Evolutionary conservation across 345 rosid genomes (phyloP), one percentile per base, ranked within the genome.

Genomic region (Salix dunnii): DNA sequence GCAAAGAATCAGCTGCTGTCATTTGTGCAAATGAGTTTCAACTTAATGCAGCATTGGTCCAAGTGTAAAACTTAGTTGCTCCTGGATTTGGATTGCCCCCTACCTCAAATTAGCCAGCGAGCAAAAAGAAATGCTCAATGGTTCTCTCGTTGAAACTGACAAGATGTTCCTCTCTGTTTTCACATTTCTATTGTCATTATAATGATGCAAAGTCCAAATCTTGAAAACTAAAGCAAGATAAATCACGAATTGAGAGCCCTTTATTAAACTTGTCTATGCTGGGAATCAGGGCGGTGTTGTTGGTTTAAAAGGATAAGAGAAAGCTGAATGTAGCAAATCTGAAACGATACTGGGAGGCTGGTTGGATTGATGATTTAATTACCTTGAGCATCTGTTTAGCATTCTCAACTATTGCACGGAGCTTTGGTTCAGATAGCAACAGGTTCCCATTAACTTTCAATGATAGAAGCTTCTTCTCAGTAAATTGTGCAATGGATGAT

Each of bases 381-480:
- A 92, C 97, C 99, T 91, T 93, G 40, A 90, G 88, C n/a, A 83
- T 78, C 38, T 79, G 88, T 73, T 89, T 89, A 9, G 99, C 99
- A 76, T 93, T 93, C 64, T 88, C 97, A 12, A 85, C 86, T 38
- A 95, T 70, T 30, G 99, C 99, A 73, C 96, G 92, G 33, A 95
- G 89, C 90, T 95, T 95, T 69, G 86, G 92, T 78, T 93, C 97
- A 7, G 96, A 95, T 28, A 95, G 86, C 84, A 95, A 46, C 0
- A 86, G 87, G 63, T 82, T 83, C 10, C 90, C 91, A 30, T 91
- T 87, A 60, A 90, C 87, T 83, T 84, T 93, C 78, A 93, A 79
- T 62, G 93, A 86, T 55, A 83, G 71, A 80, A 93, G 76, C 84
- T 79, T 91, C 88, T 93, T 90, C 83, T 93, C 97, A 11, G 92